phyloP scores from a whole-genome alignment of 768 basidiomycete species.

The Leccinum subtestaceum region DNA sequence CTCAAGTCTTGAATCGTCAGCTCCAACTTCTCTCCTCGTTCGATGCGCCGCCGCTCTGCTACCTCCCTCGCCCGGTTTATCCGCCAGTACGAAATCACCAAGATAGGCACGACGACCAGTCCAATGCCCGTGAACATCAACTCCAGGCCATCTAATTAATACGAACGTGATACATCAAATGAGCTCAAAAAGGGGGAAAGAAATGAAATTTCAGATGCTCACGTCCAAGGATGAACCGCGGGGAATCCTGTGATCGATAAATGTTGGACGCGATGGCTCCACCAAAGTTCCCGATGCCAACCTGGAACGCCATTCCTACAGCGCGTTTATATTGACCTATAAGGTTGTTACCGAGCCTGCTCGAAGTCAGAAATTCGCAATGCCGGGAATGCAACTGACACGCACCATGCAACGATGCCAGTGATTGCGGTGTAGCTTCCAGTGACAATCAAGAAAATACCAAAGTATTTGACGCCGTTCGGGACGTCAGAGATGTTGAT shows the following conservation, averaged over 20 bases:
- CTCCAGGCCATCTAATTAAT: conserved; percentile 51
- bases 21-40: conserved; percentile 18
- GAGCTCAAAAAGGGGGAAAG: not conserved
- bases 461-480: conserved; percentile 64
- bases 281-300: conserved; percentile 52
- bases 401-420: conserved; percentile 58
- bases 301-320: conserved; percentile 61
- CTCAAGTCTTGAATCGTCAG: conserved; percentile 20
- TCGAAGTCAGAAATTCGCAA: not conserved
- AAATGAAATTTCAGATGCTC: conserved; percentile 15
- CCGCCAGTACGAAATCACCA: conserved; percentile 47
- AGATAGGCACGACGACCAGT: conserved; percentile 47
- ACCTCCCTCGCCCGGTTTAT: conserved; percentile 56
- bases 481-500: conserved; percentile 60
- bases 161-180: not conserved
- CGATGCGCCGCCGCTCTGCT: conserved; percentile 5
- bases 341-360: conserved; percentile 55
- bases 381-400: conserved; percentile 12
- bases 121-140: conserved; percentile 71
- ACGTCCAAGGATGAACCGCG: conserved; percentile 64
- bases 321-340: conserved; percentile 69
- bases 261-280: conserved; percentile 66
- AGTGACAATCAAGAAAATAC: conserved; percentile 63
- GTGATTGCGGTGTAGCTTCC: conserved; percentile 61
- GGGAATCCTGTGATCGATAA: conserved; percentile 55